Percentiles rank a stretch among this genome's conserved stretches.
Evolutionary conservation across 371 early-diverging fungal species (phyloP).

Genomic region (Apophysomyces sp.): DNA sequence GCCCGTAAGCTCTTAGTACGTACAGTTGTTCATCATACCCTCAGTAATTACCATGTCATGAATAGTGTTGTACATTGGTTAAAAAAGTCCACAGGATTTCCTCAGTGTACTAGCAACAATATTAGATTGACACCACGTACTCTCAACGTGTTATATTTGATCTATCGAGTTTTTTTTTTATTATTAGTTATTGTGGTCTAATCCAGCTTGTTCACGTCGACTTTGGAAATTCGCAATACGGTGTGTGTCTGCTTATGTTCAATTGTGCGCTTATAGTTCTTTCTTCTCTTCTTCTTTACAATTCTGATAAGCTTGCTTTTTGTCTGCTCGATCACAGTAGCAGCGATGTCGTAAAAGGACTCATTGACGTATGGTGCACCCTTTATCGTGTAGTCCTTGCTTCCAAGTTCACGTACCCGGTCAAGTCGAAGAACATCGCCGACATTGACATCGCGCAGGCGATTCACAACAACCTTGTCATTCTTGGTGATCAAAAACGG

Average conservation of each 20-base stretch:
- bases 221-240: constrained; percentile 72
- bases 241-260: constrained; percentile 76
- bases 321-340: constrained; percentile 90
- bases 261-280: constrained; percentile 77
- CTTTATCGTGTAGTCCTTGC: constrained; percentile 80
- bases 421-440: constrained; percentile 90
- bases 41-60: too few relatives aligned
- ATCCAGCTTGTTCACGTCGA: constrained; percentile 61
- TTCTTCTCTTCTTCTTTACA: constrained; percentile 88
- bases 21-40: too few relatives aligned
- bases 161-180: neutral
- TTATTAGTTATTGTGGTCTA: constrained; percentile 10
- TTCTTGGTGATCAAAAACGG: constrained; percentile 86
- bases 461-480: constrained; percentile 85
- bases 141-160: neutral
- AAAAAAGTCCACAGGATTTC: too few relatives aligned
- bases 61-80: too few relatives aligned
- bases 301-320: constrained; percentile 75
- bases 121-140: neutral
- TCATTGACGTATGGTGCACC: constrained; percentile 86
- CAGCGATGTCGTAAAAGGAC: constrained; percentile 70
- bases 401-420: constrained; percentile 86
- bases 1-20: too few relatives aligned
- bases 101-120: too few relatives aligned
- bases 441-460: constrained; percentile 74